These are phyloP conservation scores for Linaria vulgaris DNA, from an alignment of 257 asterid genomes.

Conservation along the genomic window DNA sequence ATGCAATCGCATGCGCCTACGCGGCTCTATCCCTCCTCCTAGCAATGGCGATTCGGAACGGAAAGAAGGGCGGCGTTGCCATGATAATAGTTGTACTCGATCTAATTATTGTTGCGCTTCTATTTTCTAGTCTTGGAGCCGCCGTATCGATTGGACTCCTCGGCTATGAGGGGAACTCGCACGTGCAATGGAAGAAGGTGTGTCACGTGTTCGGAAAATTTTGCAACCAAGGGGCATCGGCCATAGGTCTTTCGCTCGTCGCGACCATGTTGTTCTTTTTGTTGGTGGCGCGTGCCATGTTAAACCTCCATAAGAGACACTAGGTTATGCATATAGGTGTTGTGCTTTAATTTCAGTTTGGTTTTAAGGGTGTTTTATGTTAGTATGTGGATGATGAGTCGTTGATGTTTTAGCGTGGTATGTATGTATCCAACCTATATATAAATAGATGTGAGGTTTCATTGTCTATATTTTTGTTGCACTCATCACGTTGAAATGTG, in stretches of 20 bases:
- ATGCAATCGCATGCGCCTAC: slow-evolving; percentile 56
- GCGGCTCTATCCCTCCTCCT: slow-evolving; percentile 48
- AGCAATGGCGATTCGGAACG: slow-evolving; percentile 34
- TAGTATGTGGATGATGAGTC: too few species aligned
- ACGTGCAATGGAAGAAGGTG: slow-evolving; percentile 60
- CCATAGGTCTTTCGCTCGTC: slow-evolving; percentile 39
- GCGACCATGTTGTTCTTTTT: slow-evolving; percentile 42
- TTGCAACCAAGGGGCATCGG: slow-evolving; percentile 46
- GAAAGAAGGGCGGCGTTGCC: slow-evolving; percentile 18
- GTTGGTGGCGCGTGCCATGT: slow-evolving; percentile 39
- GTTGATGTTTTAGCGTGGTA: too few species aligned
- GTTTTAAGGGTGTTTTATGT: too few species aligned
- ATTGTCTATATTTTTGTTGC: too few species aligned
- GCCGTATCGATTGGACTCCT: slow-evolving; percentile 53
- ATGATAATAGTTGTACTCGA: slow-evolving; percentile 39
- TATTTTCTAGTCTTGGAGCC: slow-evolving; percentile 60
- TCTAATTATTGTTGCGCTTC: slow-evolving; percentile 61
- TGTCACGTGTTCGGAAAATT: slow-evolving; percentile 47
- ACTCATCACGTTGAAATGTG: too few species aligned
- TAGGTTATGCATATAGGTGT: too few species aligned
- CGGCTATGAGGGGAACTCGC: slow-evolving; percentile 62
- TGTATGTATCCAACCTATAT: too few species aligned
- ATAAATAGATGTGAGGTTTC: too few species aligned
- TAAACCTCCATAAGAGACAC: slow-evolving; percentile 43
- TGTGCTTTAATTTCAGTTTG: too few species aligned